These are phyloP conservation scores for Gentiana straminea DNA, from an alignment of 257 asterid species.

Conservation along the genomic window DNA sequence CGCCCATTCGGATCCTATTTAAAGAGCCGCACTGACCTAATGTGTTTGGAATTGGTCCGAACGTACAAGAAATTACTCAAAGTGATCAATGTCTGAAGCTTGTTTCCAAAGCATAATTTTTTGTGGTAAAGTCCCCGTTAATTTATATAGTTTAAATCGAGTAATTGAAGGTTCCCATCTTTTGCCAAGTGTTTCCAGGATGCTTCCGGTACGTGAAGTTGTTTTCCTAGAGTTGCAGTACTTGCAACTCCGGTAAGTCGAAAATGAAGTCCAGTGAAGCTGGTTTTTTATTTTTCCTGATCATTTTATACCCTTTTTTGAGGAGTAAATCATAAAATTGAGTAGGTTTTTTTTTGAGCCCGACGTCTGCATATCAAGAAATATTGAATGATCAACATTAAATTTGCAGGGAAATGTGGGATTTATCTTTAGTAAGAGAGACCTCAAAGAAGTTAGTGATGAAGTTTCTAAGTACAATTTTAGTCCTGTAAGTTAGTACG, in stretches of 20 bases:
- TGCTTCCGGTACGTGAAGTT: conserved; percentile 67
- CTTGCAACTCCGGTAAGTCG: conserved; percentile 69
- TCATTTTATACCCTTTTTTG: too few relatives aligned
- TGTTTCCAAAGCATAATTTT: conserved; percentile 53
- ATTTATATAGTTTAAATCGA: conserved; percentile 76
- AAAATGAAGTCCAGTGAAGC: conserved; percentile 53
- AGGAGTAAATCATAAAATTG: too few relatives aligned
- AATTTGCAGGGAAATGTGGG: too few relatives aligned
- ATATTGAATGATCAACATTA: too few relatives aligned
- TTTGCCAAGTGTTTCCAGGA: conserved; percentile 60
- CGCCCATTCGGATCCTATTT: conserved; percentile 77
- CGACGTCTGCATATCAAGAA: too few relatives aligned
- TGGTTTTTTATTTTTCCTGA: too few relatives aligned
- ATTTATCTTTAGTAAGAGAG: too few relatives aligned
- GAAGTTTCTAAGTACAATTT: too few relatives aligned
- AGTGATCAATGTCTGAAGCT: conserved; percentile 56
- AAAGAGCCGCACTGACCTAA: conserved; percentile 67
- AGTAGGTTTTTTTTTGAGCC: too few relatives aligned
- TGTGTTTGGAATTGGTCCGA: conserved; percentile 79
- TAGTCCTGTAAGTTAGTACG: too few relatives aligned
- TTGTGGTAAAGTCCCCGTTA: conserved; percentile 78
- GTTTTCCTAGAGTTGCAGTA: conserved; percentile 89
- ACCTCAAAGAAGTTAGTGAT: too few relatives aligned
- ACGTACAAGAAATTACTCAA: conserved; percentile 58
- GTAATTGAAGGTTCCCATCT: conserved; percentile 50